phyloP scores from a whole-genome alignment of 306 rosid genomes.

The Acmispon strigosus region DNA sequence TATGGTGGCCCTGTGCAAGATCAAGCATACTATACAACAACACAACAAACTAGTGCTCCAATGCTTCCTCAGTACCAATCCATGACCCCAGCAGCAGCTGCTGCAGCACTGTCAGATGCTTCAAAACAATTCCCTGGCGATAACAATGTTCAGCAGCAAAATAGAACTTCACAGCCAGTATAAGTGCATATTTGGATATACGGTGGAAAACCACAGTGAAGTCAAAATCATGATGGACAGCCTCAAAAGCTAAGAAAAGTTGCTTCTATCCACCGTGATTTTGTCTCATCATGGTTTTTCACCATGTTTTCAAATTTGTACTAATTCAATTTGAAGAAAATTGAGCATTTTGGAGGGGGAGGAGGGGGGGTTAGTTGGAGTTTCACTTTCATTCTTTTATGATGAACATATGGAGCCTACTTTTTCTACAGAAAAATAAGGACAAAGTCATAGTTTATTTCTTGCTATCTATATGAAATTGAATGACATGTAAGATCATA shows the following conservation, averaged over 20 bases:
- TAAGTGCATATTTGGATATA: no score
- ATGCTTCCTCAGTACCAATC: slow-evolving; percentile 79
- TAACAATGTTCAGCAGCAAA: slow-evolving; percentile 43
- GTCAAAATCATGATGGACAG: no score
- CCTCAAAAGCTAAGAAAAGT: no score
- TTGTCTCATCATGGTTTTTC: no score
- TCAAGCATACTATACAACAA: slow-evolving; percentile 50
- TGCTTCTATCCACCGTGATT: no score
- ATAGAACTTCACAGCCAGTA: slow-evolving; percentile 42
- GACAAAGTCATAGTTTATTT: slow-evolving; percentile 7
- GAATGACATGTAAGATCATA: slow-evolving; percentile 26
- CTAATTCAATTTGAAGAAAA: no score
- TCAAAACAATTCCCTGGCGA: slow-evolving; percentile 55
- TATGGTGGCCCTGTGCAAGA: slow-evolving; percentile 52
- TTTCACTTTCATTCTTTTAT: slow-evolving; percentile 13
- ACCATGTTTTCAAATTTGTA: no score
- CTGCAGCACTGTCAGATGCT: slow-evolving; percentile 68
- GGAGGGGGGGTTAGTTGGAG: background rate
- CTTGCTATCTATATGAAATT: slow-evolving; percentile 8
- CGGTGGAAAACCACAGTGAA: no score
- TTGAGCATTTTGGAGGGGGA: no score
- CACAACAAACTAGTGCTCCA: slow-evolving; percentile 39
- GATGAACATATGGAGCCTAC: slow-evolving; percentile 1
- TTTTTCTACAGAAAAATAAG: slow-evolving; percentile 13
- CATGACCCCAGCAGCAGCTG: slow-evolving; percentile 77